A percentile compares a stretch with the other conserved stretches of the same genome.
phyloP scores from a whole-genome alignment of 805 yeast species.

The Saturnispora dispora region DNA sequence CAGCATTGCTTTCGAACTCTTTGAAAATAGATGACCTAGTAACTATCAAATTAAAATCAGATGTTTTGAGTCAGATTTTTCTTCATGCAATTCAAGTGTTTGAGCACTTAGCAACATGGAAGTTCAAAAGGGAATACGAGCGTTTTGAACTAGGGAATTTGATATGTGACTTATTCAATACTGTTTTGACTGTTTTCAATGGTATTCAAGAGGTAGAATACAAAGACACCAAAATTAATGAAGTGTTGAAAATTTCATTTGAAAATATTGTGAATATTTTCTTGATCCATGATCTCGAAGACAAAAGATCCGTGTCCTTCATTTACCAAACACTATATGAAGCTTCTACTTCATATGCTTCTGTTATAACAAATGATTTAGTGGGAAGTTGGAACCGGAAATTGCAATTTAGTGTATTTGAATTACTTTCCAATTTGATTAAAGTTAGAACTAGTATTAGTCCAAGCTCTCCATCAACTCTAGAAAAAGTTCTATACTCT shows the following conservation, averaged over 20 bases:
- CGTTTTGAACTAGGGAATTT: constrained; percentile 51
- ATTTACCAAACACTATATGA: constrained; percentile 42
- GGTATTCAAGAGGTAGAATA: constrained; percentile 37
- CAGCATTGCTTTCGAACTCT: constrained; percentile 44
- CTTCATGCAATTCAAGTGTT: constrained; percentile 55
- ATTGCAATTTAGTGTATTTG: constrained; percentile 44
- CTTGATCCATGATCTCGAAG: constrained; percentile 41
- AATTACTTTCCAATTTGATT: constrained; percentile 48
- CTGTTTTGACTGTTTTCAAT: constrained; percentile 44
- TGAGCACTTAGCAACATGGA: constrained; percentile 68
- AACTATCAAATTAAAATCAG: constrained; percentile 37
- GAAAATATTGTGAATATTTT: constrained; percentile 45
- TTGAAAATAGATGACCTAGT: constrained; percentile 31
- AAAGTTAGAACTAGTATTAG: constrained; percentile 42
- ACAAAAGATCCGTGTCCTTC: constrained; percentile 46
- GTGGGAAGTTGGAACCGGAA: constrained; percentile 39
- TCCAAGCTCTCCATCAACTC: constrained; percentile 46
- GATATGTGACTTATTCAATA: constrained; percentile 45
- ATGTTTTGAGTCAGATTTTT: constrained; percentile 45
- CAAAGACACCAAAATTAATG: constrained; percentile 36
- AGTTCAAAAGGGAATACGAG: constrained; percentile 47
- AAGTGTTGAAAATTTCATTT: constrained; percentile 44
- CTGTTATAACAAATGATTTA: constrained; percentile 24
- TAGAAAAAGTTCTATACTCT: constrained; percentile 54
- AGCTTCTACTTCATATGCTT: constrained; percentile 25